phyloP scores from a whole-genome alignment of 176 grass and related monocot genomes.

The Ampelocalamus luodianensis region DNA sequence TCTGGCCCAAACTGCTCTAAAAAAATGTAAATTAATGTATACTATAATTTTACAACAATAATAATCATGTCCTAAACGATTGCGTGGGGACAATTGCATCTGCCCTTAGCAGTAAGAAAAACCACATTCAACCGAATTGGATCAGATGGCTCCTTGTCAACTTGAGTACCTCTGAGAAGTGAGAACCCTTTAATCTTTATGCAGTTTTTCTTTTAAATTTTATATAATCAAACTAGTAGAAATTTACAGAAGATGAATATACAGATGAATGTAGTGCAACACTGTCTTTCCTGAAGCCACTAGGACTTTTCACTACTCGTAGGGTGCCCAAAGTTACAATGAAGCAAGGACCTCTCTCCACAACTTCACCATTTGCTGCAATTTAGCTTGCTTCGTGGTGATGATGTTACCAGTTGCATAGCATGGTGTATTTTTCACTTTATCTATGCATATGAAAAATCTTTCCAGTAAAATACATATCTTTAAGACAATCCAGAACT shows the following conservation, averaged over 20 bases:
- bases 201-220: not conserved
- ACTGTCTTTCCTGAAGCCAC: not conserved
- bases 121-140: not conserved
- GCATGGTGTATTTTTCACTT: not conserved
- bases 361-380: not conserved
- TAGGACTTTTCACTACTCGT: not conserved
- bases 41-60: no score
- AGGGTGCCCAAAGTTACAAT: not conserved
- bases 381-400: not conserved
- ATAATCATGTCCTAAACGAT: no score
- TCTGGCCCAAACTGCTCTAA: no score
- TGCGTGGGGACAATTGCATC: not conserved
- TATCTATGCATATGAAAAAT: not conserved
- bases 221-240: not conserved
- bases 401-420: not conserved
- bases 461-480: slow-evolving; percentile 16
- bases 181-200: not conserved
- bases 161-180: not conserved
- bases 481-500: slow-evolving; percentile 21
- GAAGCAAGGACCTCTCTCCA: not conserved
- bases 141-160: not conserved
- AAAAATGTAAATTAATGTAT: no score
- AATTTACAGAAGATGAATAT: slow-evolving; percentile 1
- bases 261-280: not conserved
- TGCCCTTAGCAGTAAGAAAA: not conserved